Evolutionary conservation across 306 rosid species (phyloP), one percentile per base, ranked within the genome.

Genomic region (Lathyrus tuberosus): DNA sequence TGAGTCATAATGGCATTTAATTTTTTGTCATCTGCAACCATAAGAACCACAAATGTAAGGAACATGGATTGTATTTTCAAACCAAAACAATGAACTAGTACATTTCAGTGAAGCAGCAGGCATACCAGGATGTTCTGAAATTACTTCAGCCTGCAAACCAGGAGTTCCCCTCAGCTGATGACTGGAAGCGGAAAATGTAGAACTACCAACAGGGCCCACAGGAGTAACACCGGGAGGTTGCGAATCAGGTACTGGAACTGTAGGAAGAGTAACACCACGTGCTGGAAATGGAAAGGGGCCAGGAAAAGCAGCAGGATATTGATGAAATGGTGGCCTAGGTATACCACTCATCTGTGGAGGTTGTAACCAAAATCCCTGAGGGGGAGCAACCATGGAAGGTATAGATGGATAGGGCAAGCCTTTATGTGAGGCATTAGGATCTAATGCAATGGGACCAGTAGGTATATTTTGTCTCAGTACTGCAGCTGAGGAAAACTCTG

Each of bases 151-250:
- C 75, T 81, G 88, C 67, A 78, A 81, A 74, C 71, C 86, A 70
- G 80, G 60, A 75, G 85, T 70, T 47, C 78, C 86, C 49, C 83
- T 70, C n/a, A 16, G 72, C 43, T 77, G 84, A 80, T 68, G 83
- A 66, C 42, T 35, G 41, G 82, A 59, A 75, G 74, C 73, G 68
- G 84, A 71, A 70, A 84, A 22, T 9, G 52, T 54, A 20, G 81
- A 49, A 72, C 43, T 65, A 18, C 77, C 41, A 18, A 76, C 62
- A 78, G 78, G 62, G 66, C 76, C 86, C 70, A 88, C 80, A 62
- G 96, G 90, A 26, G 89, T 87, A 79, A 90, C 91, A 77, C 98
- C 98, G 30, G 96, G 98, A 59, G 96, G 97, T 65, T 88, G 95
- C 80, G 97, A 88, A 86, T 91, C 98, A 16, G 90, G 91, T 70